phyloP scores from a whole-genome alignment of 31 red algal genomes.

The Odonthalia washingtoniensis region DNA sequence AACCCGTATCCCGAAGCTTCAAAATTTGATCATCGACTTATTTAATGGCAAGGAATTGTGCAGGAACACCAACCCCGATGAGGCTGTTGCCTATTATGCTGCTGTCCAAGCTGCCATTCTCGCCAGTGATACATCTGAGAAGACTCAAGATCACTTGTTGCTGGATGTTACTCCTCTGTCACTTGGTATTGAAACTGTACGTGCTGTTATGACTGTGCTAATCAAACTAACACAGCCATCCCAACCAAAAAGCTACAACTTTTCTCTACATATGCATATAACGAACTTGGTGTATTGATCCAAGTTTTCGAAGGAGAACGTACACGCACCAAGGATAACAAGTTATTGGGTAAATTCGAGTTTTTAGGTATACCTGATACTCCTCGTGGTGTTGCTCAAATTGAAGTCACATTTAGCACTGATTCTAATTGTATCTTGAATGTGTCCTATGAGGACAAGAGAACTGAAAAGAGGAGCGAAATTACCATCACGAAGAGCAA shows the following conservation, averaged over 20 bases:
- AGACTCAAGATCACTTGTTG: slow-evolving; percentile 95
- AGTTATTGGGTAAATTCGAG: slow-evolving; percentile 96
- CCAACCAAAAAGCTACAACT: slow-evolving; percentile 99
- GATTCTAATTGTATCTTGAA: slow-evolving; percentile 99
- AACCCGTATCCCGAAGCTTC: slow-evolving; percentile 98
- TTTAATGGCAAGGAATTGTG: slow-evolving; percentile 99
- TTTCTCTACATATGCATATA: slow-evolving; percentile 99
- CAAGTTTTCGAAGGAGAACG: slow-evolving; percentile 99
- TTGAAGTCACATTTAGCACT: slow-evolving; percentile 99
- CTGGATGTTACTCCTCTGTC: slow-evolving; percentile 99
- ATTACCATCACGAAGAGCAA: slow-evolving; percentile 99
- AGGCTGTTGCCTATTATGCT: slow-evolving; percentile 98
- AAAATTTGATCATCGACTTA: slow-evolving; percentile 90
- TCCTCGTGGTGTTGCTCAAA: slow-evolving; percentile 97
- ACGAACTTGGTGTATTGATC: slow-evolving; percentile 99
- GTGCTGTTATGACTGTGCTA: slow-evolving; percentile 98
- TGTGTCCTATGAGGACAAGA: slow-evolving; percentile 97
- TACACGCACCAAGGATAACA: slow-evolving; percentile 96
- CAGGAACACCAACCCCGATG: slow-evolving; percentile 99
- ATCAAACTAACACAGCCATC: slow-evolving; percentile 97
- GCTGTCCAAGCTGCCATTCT: slow-evolving; percentile 98
- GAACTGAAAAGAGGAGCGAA: slow-evolving; percentile 93
- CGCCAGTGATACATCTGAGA: slow-evolving; percentile 90
- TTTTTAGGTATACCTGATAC: slow-evolving; percentile 96
- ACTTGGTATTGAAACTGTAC: slow-evolving; percentile 99